phyloP scores from a whole-genome alignment of 2,329 filamentous ascomycete genomes.

The Penicillium sp. region DNA sequence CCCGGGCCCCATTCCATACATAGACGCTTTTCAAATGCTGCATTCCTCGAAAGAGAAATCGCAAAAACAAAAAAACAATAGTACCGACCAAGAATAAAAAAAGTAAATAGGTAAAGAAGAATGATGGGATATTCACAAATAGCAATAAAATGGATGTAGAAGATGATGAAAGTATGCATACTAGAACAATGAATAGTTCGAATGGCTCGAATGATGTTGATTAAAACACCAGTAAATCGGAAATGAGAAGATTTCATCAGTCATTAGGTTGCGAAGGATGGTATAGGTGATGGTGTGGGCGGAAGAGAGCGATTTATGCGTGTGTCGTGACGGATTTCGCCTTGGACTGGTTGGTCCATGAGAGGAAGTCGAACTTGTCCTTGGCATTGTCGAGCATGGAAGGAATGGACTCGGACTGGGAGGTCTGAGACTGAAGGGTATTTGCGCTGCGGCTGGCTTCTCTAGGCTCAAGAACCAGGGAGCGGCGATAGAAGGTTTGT shows the following conservation, averaged over 20 bases:
- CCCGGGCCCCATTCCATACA: conserved; percentile 16
- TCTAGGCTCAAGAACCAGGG: conserved; percentile 73
- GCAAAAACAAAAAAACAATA: conserved; percentile 13
- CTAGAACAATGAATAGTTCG: background rate
- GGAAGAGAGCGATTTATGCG: conserved; percentile 22
- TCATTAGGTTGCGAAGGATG: conserved; percentile 13
- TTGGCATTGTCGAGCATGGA: conserved; percentile 42
- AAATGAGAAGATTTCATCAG: conserved; percentile 21
- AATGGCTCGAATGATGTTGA: conserved; percentile 1
- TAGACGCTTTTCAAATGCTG: conserved; percentile 24
- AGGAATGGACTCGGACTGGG: conserved; percentile 28
- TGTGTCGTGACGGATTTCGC: conserved; percentile 39
- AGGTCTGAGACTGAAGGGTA: conserved; percentile 20
- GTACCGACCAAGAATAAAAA: conserved; percentile 17
- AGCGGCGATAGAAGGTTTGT: conserved; percentile 75
- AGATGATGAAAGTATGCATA: conserved; percentile 18
- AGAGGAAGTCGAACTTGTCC: conserved; percentile 54
- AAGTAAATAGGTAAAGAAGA: conserved; percentile 1
- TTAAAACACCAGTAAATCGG: conserved; percentile 11
- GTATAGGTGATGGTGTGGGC: background rate
- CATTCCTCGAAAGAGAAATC: conserved; percentile 6
- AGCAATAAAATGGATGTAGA: conserved; percentile 1
- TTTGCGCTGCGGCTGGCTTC: conserved; percentile 29
- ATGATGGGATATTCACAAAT: conserved; percentile 24
- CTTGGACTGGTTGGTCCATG: conserved; percentile 50